A percentile compares a stretch with the other conserved stretches of the same genome.
These are phyloP conservation scores for Ceratonia siliqua DNA, from an alignment of 306 rosid species.

Conservation along the genomic window DNA sequence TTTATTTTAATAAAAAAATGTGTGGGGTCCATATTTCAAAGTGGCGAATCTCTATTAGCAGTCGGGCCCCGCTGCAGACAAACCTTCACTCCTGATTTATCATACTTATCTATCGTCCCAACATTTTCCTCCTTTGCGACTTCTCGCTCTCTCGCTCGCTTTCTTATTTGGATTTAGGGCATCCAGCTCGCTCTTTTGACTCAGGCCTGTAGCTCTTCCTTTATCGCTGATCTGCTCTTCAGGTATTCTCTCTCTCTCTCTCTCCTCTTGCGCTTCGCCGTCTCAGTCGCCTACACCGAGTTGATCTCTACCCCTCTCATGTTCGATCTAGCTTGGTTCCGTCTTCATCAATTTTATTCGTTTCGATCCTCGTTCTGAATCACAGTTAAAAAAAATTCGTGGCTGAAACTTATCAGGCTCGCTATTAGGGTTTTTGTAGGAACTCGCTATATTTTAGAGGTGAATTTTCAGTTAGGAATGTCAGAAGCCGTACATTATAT, in stretches of 20 bases:
- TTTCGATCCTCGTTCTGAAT: background rate
- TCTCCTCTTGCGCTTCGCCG: background rate
- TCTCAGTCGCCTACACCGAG: background rate
- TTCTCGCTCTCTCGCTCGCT: background rate
- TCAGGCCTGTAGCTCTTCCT: constrained; percentile 34
- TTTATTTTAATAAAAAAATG: no score
- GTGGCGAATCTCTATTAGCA: constrained; percentile 1
- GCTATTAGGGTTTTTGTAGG: background rate
- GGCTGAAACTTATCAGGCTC: background rate
- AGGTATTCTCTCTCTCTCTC: constrained; percentile 37
- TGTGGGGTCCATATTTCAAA: background rate
- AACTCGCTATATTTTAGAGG: background rate
- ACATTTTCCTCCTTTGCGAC: background rate
- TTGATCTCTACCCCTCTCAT: constrained; percentile 27
- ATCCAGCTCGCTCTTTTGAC: constrained; percentile 43
- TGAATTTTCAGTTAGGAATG: background rate
- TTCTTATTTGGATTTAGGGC: constrained; percentile 38
- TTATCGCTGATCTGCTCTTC: constrained; percentile 40
- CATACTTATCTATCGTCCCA: background rate
- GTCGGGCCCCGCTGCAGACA: background rate
- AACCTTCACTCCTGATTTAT: background rate
- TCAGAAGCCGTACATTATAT: background rate
- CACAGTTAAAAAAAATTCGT: background rate
- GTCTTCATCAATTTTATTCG: background rate
- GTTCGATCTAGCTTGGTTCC: constrained; percentile 24